Percentiles rank a stretch among this genome's conserved stretches.
phyloP scores from a whole-genome alignment of 768 basidiomycete genomes.

The Termitomyces sp. region DNA sequence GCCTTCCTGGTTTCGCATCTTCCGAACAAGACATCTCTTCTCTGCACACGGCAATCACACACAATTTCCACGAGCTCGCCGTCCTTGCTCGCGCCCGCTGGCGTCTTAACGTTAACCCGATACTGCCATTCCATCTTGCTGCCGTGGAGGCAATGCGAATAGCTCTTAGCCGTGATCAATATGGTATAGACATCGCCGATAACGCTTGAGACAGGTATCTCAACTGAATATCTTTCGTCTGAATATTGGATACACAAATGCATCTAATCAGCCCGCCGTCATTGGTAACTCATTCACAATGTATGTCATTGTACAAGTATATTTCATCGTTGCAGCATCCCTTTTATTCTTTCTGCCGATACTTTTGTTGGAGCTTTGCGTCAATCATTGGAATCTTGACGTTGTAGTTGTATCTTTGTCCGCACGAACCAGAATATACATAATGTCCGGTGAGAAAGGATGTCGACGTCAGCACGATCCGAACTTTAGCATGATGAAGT shows the following conservation, averaged over 20 bases:
- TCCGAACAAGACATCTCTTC: constrained; percentile 19
- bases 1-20: constrained; percentile 27
- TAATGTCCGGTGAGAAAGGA: too few species aligned
- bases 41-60: constrained; percentile 51
- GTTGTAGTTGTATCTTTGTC: background rate
- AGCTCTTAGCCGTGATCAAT: constrained; percentile 30
- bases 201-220: background rate
- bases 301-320: background rate
- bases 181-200: constrained; percentile 6
- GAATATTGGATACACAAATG: background rate
- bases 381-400: background rate
- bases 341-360: background rate
- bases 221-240: background rate
- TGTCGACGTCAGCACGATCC: too few species aligned
- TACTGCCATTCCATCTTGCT: constrained; percentile 69
- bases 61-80: constrained; percentile 64
- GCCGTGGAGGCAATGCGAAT: constrained; percentile 60
- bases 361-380: background rate
- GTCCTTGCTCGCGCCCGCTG: constrained; percentile 49
- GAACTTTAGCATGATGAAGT: too few species aligned
- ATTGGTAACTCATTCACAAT: background rate
- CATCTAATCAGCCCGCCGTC: background rate
- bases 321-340: background rate
- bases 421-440: too few species aligned
- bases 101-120: constrained; percentile 43